Evolutionary conservation across 345 rosid genomes (phyloP).

Genomic region (Lumnitzera littorea): DNA sequence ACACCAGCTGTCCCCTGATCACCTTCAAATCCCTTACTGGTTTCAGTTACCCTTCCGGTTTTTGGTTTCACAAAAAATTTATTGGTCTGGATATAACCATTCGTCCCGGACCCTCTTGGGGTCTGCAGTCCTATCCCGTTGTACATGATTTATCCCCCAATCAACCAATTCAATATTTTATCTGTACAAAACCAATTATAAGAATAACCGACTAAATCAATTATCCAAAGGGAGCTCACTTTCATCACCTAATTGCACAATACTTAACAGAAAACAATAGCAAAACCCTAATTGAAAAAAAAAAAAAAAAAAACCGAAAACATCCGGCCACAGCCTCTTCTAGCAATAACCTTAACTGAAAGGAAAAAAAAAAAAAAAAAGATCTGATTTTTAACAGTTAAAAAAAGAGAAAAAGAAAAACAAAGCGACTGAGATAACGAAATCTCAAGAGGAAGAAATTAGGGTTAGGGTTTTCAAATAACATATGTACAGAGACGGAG

Average conservation of each 20-base stretch:
- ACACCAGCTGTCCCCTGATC: constrained; percentile 86
- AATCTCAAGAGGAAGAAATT: too few relatives aligned
- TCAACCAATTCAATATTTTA: not conserved
- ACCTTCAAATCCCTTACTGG: constrained; percentile 54
- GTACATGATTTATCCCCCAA: constrained; percentile 41
- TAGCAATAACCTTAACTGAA: not conserved
- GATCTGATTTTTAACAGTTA: not conserved
- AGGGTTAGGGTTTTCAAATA: too few relatives aligned
- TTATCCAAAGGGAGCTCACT: too few relatives aligned
- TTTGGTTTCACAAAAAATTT: constrained; percentile 74
- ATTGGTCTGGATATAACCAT: constrained; percentile 84
- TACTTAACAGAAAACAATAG: too few relatives aligned
- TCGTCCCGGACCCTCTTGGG: constrained; percentile 95
- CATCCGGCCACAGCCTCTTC: not conserved
- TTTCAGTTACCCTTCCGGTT: constrained; percentile 56
- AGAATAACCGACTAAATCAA: too few relatives aligned
- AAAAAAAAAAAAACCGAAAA: not conserved
- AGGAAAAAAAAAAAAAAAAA: too few relatives aligned
- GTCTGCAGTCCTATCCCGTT: constrained; percentile 94
- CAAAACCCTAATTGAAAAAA: not conserved
- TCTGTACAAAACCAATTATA: too few relatives aligned
- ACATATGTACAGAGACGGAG: too few relatives aligned
- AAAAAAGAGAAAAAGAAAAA: not conserved
- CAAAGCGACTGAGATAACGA: too few relatives aligned
- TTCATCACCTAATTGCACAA: too few relatives aligned